Evolutionary conservation across 345 rosid species (phyloP).

Genomic region (Jatropha curcas): DNA sequence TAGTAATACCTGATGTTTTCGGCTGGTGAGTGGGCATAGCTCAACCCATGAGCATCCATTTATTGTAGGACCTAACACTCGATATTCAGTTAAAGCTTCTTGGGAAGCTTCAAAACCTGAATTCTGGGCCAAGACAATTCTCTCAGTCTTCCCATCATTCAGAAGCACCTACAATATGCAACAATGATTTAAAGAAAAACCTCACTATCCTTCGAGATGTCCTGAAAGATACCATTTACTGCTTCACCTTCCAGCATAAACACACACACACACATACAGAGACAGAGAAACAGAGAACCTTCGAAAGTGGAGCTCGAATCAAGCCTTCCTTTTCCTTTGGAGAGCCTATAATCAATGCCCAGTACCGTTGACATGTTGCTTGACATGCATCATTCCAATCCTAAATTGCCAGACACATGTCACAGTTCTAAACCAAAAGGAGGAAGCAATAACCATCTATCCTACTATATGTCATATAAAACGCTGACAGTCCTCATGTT

Average conservation of each 20-base stretch:
- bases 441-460: slow-evolving; percentile 10
- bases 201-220: neutral
- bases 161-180: slow-evolving; percentile 61
- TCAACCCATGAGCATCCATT: slow-evolving; percentile 96
- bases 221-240: too few relatives aligned
- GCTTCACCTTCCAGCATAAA: too few relatives aligned
- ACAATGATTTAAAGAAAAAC: neutral
- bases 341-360: slow-evolving; percentile 91
- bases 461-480: neutral
- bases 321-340: slow-evolving; percentile 83
- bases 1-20: slow-evolving; percentile 84
- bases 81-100: slow-evolving; percentile 81
- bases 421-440: neutral
- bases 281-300: slow-evolving; percentile 41
- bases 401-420: slow-evolving; percentile 35
- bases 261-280: too few relatives aligned
- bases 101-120: slow-evolving; percentile 75
- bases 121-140: slow-evolving; percentile 66
- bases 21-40: slow-evolving; percentile 69
- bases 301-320: slow-evolving; percentile 74
- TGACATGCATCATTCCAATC: slow-evolving; percentile 79
- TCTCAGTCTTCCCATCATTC: slow-evolving; percentile 89
- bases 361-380: slow-evolving; percentile 66
- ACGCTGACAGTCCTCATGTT: neutral
- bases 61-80: slow-evolving; percentile 78